Percentiles rank a stretch among this genome's conserved stretches.
These are phyloP conservation scores for Claviceps lovelessii DNA, from an alignment of 2,329 filamentous ascomycete species.

Conservation along the genomic window DNA sequence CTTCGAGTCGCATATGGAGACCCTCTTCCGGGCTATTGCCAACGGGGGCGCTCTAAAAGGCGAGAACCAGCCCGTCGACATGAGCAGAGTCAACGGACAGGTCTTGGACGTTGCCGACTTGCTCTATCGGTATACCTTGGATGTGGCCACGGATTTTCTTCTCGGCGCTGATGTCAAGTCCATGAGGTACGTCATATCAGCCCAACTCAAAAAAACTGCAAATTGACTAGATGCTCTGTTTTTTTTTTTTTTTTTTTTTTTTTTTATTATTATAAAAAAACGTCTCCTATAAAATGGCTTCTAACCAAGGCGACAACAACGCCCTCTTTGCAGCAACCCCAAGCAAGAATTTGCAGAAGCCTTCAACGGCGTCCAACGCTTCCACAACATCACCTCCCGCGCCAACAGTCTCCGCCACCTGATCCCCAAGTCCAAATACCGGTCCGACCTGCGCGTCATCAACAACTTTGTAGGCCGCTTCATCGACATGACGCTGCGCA, in stretches of 20 bases:
- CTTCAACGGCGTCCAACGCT: conserved; percentile 54
- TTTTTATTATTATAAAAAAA: too few species aligned
- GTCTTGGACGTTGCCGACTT: conserved; percentile 58
- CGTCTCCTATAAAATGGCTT: neutral
- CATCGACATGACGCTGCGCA: conserved; percentile 47
- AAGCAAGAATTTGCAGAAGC: conserved; percentile 50
- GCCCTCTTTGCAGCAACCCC: conserved; percentile 20
- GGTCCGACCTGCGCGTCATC: conserved; percentile 49
- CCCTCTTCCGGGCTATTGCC: conserved; percentile 54
- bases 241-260: neutral
- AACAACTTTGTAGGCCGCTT: conserved; percentile 67
- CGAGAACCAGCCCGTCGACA: conserved; percentile 48
- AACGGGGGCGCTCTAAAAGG: conserved; percentile 43
- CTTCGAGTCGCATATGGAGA: conserved; percentile 66
- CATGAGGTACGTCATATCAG: conserved; percentile 27
- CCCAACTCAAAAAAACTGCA: neutral
- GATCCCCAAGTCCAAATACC: conserved; percentile 52
- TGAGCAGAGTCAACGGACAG: conserved; percentile 44
- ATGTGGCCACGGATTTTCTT: conserved; percentile 76
- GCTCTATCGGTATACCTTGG: conserved; percentile 74
- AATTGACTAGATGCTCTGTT: neutral
- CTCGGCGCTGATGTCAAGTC: conserved; percentile 61
- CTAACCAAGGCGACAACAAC: neutral
- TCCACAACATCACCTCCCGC: conserved; percentile 44
- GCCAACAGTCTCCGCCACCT: conserved; percentile 22